These are phyloP conservation scores for Exophiala calicioides DNA, from an alignment of 2,329 filamentous ascomycete species.

Conservation along the genomic window DNA sequence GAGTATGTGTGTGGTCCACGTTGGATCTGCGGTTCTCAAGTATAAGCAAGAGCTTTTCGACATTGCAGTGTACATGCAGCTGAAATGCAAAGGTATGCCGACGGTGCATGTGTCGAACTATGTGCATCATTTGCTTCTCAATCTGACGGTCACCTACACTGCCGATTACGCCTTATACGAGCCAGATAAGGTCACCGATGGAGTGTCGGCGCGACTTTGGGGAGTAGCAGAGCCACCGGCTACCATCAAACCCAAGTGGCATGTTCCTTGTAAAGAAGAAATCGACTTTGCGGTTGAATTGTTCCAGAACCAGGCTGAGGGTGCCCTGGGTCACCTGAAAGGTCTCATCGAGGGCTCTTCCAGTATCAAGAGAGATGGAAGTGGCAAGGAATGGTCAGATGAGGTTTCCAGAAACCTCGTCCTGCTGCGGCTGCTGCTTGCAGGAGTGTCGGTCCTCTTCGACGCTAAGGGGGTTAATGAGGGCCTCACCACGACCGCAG, in stretches of 20 bases:
- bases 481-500: slow-evolving; percentile 50
- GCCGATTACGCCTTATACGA: slow-evolving; percentile 88
- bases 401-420: slow-evolving; percentile 89
- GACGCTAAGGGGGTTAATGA: slow-evolving; percentile 71
- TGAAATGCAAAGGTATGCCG: slow-evolving; percentile 88
- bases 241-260: slow-evolving; percentile 80
- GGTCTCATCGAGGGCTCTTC: slow-evolving; percentile 79
- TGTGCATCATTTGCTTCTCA: slow-evolving; percentile 92
- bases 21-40: slow-evolving; percentile 83
- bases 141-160: slow-evolving; percentile 91
- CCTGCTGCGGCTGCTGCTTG: slow-evolving; percentile 82
- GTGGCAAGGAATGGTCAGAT: slow-evolving; percentile 98
- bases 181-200: slow-evolving; percentile 68
- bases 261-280: slow-evolving; percentile 76
- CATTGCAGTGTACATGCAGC: slow-evolving; percentile 94
- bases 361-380: slow-evolving; percentile 84
- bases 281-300: slow-evolving; percentile 86
- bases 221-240: slow-evolving; percentile 73
- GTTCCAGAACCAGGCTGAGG: slow-evolving; percentile 79
- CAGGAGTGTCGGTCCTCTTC: slow-evolving; percentile 86
- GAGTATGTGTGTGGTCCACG: slow-evolving; percentile 97
- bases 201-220: slow-evolving; percentile 79
- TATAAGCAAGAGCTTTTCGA: slow-evolving; percentile 88
- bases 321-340: slow-evolving; percentile 72
- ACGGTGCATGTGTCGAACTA: slow-evolving; percentile 97